A percentile compares a stretch with the other conserved stretches of the same genome.
These are phyloP conservation scores for Nakazawaea anatomiae DNA, from an alignment of 805 yeast genomes.

Conservation along the genomic window DNA sequence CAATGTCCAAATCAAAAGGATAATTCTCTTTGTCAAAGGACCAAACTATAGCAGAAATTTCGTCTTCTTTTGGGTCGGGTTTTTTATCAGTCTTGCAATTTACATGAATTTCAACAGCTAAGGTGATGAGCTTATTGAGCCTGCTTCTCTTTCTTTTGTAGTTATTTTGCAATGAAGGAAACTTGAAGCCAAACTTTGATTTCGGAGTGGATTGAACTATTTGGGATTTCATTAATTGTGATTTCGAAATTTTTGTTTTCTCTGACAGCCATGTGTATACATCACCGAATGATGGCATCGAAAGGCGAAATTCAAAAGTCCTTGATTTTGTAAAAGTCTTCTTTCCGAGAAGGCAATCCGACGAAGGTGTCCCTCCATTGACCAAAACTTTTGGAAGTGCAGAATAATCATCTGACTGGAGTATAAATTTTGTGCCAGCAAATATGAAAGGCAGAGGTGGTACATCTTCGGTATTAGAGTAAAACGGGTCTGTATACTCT, in stretches of 20 bases:
- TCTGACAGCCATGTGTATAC: conserved; percentile 29
- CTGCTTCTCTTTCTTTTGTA: conserved; percentile 27
- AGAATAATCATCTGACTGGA: conserved; percentile 30
- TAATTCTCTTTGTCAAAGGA: conserved; percentile 40
- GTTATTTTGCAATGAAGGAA: conserved; percentile 23
- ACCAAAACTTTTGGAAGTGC: conserved; percentile 1
- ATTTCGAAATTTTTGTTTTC: conserved; percentile 12
- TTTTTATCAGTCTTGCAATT: conserved; percentile 38
- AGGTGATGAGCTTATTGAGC: conserved; percentile 45
- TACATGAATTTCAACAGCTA: conserved; percentile 65
- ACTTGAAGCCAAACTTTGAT: conserved; percentile 33
- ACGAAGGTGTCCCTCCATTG: conserved; percentile 1
- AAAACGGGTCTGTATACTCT: conserved; percentile 60
- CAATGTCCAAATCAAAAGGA: conserved; percentile 26
- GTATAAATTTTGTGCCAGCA: conserved; percentile 58
- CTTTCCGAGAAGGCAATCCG: neutral
- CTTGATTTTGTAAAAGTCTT: neutral
- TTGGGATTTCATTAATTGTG: conserved; percentile 36
- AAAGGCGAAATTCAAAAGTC: conserved; percentile 23
- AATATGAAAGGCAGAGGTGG: conserved; percentile 50
- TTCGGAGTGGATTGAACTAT: conserved; percentile 41
- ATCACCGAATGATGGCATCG: conserved; percentile 42
- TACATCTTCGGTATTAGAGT: conserved; percentile 45
- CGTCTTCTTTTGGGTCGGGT: conserved; percentile 67
- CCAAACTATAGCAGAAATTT: conserved; percentile 60